Conservation (phyloP, 2,329 filamentous ascomycete species). For the Talaromyces marneffei region DNA sequence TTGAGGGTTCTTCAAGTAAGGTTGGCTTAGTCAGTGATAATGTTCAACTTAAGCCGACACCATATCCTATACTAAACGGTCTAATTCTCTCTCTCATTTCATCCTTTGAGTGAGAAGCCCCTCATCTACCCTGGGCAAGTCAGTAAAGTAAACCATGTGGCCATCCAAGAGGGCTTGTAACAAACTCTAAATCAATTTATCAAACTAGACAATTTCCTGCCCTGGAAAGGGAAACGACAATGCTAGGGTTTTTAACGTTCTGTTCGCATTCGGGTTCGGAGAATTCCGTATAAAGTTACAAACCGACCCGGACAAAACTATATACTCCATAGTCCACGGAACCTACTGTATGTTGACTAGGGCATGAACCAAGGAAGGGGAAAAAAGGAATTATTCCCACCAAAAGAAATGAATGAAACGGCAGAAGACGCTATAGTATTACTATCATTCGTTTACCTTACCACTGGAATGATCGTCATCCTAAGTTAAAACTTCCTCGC, state of each 20-base stretch:
- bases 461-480: slow-evolving; percentile 2
- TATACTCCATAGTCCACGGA: not conserved
- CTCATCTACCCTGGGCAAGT: not conserved
- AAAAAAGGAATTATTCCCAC: not conserved
- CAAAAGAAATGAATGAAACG: not conserved
- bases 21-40: not conserved
- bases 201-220: not conserved
- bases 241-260: not conserved
- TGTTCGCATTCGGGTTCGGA: not conserved
- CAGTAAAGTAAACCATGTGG: slow-evolving; percentile 2
- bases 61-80: not conserved
- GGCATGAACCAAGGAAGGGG: not conserved
- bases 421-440: not conserved
- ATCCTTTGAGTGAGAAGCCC: not conserved
- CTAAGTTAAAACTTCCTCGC: not conserved
- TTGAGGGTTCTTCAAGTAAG: not conserved
- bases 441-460: not conserved
- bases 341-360: not conserved
- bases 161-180: not conserved
- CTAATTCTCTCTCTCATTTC: not conserved
- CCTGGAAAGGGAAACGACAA: too few species aligned
- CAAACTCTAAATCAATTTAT: not conserved
- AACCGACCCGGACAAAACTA: not conserved
- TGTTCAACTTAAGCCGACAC: not conserved
- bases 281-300: not conserved